These are phyloP conservation scores for Gymnopilus junonius DNA, from an alignment of 768 basidiomycete genomes.

Conservation along the genomic window DNA sequence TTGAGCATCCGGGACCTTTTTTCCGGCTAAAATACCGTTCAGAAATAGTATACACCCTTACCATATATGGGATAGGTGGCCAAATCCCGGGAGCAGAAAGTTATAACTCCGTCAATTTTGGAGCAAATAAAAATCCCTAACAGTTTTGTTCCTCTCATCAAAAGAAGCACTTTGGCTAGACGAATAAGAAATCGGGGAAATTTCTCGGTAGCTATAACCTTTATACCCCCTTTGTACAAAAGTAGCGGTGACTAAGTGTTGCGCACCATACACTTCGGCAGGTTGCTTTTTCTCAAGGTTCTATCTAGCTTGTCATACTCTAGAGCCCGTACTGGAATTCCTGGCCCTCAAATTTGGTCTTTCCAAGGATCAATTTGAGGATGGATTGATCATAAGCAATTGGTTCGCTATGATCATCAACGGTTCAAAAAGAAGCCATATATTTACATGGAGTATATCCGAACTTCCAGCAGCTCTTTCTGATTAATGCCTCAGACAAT, in stretches of 20 bases:
- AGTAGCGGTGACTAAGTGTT: background rate
- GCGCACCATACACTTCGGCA: constrained; percentile 5
- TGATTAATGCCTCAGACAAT: background rate
- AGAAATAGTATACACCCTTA: background rate
- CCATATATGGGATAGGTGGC: background rate
- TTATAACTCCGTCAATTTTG: background rate
- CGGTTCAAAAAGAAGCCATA: background rate
- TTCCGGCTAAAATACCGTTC: background rate
- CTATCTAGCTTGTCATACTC: background rate
- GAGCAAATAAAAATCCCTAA: background rate
- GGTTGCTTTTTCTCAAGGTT: constrained; percentile 3
- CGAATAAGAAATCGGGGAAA: background rate
- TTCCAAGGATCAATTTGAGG: background rate
- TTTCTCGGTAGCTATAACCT: background rate
- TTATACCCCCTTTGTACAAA: constrained; percentile 1
- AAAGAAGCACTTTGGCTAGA: constrained; percentile 1
- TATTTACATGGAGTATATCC: background rate
- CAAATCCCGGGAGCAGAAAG: background rate
- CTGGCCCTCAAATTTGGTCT: background rate
- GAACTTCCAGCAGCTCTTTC: background rate
- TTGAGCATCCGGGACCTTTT: background rate
- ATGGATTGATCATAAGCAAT: background rate
- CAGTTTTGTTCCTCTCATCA: background rate
- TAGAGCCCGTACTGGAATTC: background rate
- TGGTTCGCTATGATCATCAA: background rate